Evolutionary conservation across 768 basidiomycete genomes (phyloP), one percentile per base, ranked within the genome.

Genomic region (Boletus pseudo-olivaceus): DNA sequence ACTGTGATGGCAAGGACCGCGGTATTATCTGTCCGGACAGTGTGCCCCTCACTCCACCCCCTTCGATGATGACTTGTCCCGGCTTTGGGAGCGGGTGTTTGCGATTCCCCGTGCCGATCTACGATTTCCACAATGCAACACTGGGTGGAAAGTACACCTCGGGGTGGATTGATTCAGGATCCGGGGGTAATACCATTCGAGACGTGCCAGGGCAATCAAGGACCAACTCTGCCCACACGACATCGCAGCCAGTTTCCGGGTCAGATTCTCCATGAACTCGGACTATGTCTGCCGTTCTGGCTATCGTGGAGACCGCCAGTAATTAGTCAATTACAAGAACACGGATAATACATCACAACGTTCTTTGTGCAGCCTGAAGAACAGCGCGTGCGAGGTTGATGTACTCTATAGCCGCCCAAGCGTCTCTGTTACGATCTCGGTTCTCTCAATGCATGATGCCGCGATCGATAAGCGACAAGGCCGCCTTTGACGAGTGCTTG

Each of bases 401-500:
- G 60, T 87, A 93, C 71, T 87, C 85, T 27, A 62, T 68, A 8
- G 80, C 86, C 32, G 61, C 71, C 41, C 66, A 66, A 7, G 68
- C 64, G 44, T 82, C 70, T 23, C 78, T 81, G 60, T 84, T 80
- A 20, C 72, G 77, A 64, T 84, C 86, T 10, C 82, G 75, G 64
- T 85, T 86, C 68, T 93, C 87, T 89, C 88, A 92, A 55, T 86
- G 85, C 5, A 79, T 66, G 17, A 98, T 72, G 0, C 89, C 88
- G 15, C 87, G 80, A 49, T 94, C 90, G 11, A 99, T 74, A 44
- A 98, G 78, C 14, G 82, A 82, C 81, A 84, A 82, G 8, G 88
- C 82, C 67, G 98, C 96, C 55, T 78, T 80, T 55, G 87, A 83
- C 2, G 83, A 76, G 64, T 98, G 97, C 67, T 97, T 94, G 55